phyloP scores from a whole-genome alignment of 1,284 basidiomycete species.

The Ceratobasidium theobromae region DNA sequence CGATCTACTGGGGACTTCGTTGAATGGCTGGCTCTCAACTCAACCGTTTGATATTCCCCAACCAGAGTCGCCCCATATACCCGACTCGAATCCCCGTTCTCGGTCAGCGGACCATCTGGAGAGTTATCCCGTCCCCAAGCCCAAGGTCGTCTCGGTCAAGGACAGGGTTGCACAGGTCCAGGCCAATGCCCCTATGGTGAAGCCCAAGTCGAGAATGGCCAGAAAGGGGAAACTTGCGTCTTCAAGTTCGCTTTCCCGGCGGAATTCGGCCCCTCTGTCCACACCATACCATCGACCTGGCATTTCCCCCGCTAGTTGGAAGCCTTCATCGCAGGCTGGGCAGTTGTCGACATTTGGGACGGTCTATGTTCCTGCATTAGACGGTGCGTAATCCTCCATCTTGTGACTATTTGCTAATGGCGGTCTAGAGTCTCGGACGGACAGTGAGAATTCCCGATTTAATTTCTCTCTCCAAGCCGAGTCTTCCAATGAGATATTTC shows the following conservation, averaged over 20 bases:
- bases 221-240: neutral
- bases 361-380: neutral
- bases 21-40: neutral
- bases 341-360: conserved; percentile 30
- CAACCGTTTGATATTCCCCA: neutral
- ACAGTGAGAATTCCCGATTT: neutral
- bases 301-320: neutral
- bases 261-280: conserved; percentile 12
- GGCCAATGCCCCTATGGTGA: too few species aligned
- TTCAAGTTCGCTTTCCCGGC: conserved; percentile 2
- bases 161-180: conserved; percentile 1
- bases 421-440: too few species aligned
- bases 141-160: neutral
- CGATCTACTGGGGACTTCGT: too few species aligned
- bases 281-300: neutral
- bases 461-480: neutral
- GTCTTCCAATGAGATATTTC: neutral
- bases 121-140: neutral
- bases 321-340: neutral
- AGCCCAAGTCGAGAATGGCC: neutral
- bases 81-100: neutral
- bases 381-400: neutral
- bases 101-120: neutral
- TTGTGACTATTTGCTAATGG: neutral
- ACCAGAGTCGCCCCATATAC: neutral